These are phyloP conservation scores for Omphalotus olearius DNA, from an alignment of 1,284 basidiomycete species.

Conservation along the genomic window DNA sequence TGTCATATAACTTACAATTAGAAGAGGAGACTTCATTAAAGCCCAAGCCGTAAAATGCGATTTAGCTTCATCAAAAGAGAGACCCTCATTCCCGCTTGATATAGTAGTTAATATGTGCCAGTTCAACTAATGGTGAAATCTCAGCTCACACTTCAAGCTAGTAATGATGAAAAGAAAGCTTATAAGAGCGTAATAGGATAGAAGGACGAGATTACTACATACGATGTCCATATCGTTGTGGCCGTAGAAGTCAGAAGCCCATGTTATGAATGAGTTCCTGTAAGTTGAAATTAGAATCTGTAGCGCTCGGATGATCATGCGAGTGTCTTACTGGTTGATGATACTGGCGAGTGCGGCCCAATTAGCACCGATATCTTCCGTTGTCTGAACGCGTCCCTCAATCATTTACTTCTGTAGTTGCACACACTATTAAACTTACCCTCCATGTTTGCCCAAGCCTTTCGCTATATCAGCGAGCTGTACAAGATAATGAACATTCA, in stretches of 20 bases:
- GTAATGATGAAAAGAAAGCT: neutral
- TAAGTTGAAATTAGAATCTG: neutral
- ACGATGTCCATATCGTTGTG: slow-evolving; percentile 47
- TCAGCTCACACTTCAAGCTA: slow-evolving; percentile 35
- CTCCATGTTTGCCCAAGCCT: slow-evolving; percentile 55
- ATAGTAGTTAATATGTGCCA: neutral
- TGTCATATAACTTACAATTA: slow-evolving; percentile 31
- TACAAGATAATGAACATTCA: too few relatives aligned
- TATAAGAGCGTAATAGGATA: neutral
- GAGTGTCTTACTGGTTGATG: slow-evolving; percentile 30
- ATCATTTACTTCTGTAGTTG: neutral
- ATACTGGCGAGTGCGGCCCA: slow-evolving; percentile 34
- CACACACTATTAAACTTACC: slow-evolving; percentile 28
- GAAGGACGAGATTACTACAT: slow-evolving; percentile 13
- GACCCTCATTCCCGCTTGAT: slow-evolving; percentile 37
- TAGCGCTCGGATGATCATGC: neutral
- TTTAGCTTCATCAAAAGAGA: slow-evolving; percentile 39
- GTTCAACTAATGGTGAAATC: neutral
- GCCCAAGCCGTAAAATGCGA: slow-evolving; percentile 48
- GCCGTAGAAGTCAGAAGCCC: slow-evolving; percentile 40
- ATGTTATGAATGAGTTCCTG: slow-evolving; percentile 40
- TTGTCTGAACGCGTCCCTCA: slow-evolving; percentile 36
- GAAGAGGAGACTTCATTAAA: slow-evolving; percentile 42
- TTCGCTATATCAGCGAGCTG: too few relatives aligned
- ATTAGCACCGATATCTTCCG: slow-evolving; percentile 45